Conservation (phyloP, 345 rosid species). For the Brassica juncea region DNA sequence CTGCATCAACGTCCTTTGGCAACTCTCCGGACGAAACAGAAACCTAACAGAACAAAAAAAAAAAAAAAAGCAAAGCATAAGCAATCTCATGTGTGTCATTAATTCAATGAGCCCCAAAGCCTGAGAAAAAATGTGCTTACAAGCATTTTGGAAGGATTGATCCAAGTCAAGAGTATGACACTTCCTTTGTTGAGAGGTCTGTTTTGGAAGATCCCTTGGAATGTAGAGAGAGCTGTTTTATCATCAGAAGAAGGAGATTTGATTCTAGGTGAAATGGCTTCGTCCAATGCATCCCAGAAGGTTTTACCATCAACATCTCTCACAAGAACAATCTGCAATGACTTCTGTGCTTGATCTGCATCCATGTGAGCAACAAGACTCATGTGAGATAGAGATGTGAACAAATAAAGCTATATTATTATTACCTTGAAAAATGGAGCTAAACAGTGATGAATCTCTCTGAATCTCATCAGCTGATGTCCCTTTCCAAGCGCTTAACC, state of each 20-base stretch:
- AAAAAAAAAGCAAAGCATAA: neutral
- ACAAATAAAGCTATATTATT: neutral
- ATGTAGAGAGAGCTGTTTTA: slow-evolving; percentile 61
- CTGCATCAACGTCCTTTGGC: slow-evolving; percentile 58
- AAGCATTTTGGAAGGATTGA: slow-evolving; percentile 63
- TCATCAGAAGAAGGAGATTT: slow-evolving; percentile 55
- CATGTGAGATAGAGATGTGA: neutral
- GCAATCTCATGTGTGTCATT: neutral
- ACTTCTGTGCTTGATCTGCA: slow-evolving; percentile 69
- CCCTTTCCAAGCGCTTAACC: slow-evolving; percentile 62
- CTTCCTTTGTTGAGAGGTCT: slow-evolving; percentile 73
- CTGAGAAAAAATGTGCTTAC: slow-evolving; percentile 47
- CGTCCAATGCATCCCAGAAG: slow-evolving; percentile 88
- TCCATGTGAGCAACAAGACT: neutral
- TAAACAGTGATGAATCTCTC: slow-evolving; percentile 52
- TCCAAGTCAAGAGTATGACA: slow-evolving; percentile 74
- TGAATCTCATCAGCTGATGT: slow-evolving; percentile 51
- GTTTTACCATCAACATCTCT: slow-evolving; percentile 96
- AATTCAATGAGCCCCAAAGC: neutral
- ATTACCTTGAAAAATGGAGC: slow-evolving; percentile 61
- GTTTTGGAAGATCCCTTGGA: slow-evolving; percentile 65
- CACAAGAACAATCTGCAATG: slow-evolving; percentile 79
- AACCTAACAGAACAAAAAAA: slow-evolving; percentile 48
- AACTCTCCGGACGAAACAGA: slow-evolving; percentile 59
- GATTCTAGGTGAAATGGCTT: slow-evolving; percentile 73